Percentiles rank a stretch among this genome's conserved stretches.
phyloP scores from a whole-genome alignment of 1,284 basidiomycete genomes.

The Sanghuangporus sanghuang region DNA sequence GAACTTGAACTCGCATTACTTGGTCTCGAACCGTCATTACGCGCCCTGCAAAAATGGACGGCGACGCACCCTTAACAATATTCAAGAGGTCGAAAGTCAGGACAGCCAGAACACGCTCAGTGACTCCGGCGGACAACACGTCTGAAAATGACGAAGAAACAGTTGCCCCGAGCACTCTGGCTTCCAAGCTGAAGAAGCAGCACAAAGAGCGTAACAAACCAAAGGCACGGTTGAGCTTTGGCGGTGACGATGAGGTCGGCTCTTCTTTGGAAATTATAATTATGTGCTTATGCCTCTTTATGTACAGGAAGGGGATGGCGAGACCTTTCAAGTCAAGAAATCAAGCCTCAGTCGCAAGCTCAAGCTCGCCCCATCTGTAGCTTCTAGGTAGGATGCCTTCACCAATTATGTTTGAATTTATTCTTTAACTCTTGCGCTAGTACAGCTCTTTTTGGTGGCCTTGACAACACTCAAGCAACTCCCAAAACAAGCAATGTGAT shows the following conservation, averaged over 20 bases:
- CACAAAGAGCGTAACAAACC: slow-evolving; percentile 52
- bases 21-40: neutral
- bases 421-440: slow-evolving; percentile 9
- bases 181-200: slow-evolving; percentile 64
- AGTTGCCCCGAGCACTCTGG: slow-evolving; percentile 52
- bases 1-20: neutral
- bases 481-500: slow-evolving; percentile 43
- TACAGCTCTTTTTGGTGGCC: slow-evolving; percentile 33
- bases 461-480: slow-evolving; percentile 51
- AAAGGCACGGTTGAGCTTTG: slow-evolving; percentile 76
- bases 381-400: slow-evolving; percentile 29
- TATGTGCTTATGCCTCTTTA: slow-evolving; percentile 22
- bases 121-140: slow-evolving; percentile 23
- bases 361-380: slow-evolving; percentile 46
- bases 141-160: slow-evolving; percentile 20
- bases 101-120: slow-evolving; percentile 18
- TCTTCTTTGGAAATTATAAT: slow-evolving; percentile 13
- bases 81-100: slow-evolving; percentile 21
- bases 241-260: slow-evolving; percentile 70
- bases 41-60: neutral
- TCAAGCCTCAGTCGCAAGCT: slow-evolving; percentile 66
- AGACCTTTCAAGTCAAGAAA: slow-evolving; percentile 73
- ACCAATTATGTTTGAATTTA: slow-evolving; percentile 8
- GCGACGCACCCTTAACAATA: neutral
- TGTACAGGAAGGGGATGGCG: slow-evolving; percentile 48